Conservation (phyloP, 257 asterid genomes). For the Salvia miltiorrhiza region DNA sequence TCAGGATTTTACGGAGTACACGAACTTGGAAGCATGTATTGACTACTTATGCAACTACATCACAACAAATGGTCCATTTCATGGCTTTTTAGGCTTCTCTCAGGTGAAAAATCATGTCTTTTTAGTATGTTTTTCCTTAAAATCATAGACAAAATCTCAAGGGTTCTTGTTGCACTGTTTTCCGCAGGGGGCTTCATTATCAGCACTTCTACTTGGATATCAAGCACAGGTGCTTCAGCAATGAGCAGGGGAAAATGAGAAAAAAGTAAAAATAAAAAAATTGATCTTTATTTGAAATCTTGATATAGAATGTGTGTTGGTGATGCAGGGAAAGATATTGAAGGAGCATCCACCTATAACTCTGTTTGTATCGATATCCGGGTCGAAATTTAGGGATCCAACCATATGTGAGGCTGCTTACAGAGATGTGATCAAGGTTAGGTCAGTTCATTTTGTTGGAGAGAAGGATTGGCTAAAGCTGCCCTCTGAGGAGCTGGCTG, state of each 20-base stretch:
- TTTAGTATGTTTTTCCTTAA: not conserved
- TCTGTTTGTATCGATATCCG: slow-evolving; percentile 53
- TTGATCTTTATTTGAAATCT: not conserved
- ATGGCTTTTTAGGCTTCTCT: slow-evolving; percentile 68
- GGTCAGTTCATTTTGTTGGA: slow-evolving; percentile 61
- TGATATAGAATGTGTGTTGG: not conserved
- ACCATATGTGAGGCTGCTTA: slow-evolving; percentile 50
- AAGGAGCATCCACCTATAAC: slow-evolving; percentile 53
- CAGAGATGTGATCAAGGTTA: slow-evolving; percentile 43
- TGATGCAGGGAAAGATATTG: slow-evolving; percentile 51
- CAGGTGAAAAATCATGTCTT: slow-evolving; percentile 31
- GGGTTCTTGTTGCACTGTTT: not conserved
- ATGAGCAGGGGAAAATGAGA: not conserved
- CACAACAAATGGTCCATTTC: slow-evolving; percentile 52
- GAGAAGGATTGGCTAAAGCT: slow-evolving; percentile 61
- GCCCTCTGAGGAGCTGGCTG: slow-evolving; percentile 62
- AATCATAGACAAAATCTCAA: not conserved
- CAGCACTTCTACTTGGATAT: slow-evolving; percentile 55
- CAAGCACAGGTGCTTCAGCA: slow-evolving; percentile 48
- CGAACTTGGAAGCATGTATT: slow-evolving; percentile 59
- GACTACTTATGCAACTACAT: slow-evolving; percentile 47
- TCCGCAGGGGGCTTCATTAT: slow-evolving; percentile 52
- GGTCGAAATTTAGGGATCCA: slow-evolving; percentile 56
- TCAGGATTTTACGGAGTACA: slow-evolving; percentile 65
- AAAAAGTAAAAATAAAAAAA: no score